These are phyloP conservation scores for Yarrowia alimentaria DNA, from an alignment of 805 yeast genomes.

Conservation along the genomic window DNA sequence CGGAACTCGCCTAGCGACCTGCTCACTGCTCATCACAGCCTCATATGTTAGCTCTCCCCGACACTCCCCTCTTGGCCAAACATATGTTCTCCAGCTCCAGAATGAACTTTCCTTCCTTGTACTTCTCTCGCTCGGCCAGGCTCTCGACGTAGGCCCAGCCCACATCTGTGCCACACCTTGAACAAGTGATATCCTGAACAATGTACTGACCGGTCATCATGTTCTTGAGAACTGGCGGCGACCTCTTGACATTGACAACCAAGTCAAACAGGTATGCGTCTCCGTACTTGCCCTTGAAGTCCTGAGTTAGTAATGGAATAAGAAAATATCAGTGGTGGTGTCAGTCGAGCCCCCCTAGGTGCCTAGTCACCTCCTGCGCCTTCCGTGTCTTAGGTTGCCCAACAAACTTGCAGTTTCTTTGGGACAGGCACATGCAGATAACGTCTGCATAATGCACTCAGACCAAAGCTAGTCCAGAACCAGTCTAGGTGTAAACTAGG, in stretches of 20 bases:
- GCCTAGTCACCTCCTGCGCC: too few relatives aligned
- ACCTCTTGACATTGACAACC: constrained; percentile 48
- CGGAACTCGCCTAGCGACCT: too few relatives aligned
- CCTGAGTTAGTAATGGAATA: constrained; percentile 33
- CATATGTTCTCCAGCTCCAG: constrained; percentile 43
- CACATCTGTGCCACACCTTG: constrained; percentile 51
- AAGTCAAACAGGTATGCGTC: constrained; percentile 54
- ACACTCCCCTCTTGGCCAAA: constrained; percentile 4
- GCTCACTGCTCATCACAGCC: too few relatives aligned
- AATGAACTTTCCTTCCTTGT: constrained; percentile 61
- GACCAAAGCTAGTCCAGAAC: too few relatives aligned
- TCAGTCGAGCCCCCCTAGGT: too few relatives aligned
- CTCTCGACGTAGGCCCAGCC: constrained; percentile 67
- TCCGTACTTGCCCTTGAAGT: constrained; percentile 58
- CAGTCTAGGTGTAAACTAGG: too few relatives aligned
- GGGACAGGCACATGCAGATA: too few relatives aligned
- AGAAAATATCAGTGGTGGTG: too few relatives aligned
- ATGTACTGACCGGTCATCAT: constrained; percentile 62
- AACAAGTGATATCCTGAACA: constrained; percentile 58
- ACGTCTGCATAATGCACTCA: too few relatives aligned
- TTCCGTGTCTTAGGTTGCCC: too few relatives aligned
- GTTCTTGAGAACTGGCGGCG: constrained; percentile 42
- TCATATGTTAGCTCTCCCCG: too few relatives aligned
- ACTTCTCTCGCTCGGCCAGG: constrained; percentile 47
- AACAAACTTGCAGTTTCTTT: too few relatives aligned